These are phyloP conservation scores for Hsuehochloa calcarea DNA, from an alignment of 176 grass and related monocot species.

Conservation along the genomic window DNA sequence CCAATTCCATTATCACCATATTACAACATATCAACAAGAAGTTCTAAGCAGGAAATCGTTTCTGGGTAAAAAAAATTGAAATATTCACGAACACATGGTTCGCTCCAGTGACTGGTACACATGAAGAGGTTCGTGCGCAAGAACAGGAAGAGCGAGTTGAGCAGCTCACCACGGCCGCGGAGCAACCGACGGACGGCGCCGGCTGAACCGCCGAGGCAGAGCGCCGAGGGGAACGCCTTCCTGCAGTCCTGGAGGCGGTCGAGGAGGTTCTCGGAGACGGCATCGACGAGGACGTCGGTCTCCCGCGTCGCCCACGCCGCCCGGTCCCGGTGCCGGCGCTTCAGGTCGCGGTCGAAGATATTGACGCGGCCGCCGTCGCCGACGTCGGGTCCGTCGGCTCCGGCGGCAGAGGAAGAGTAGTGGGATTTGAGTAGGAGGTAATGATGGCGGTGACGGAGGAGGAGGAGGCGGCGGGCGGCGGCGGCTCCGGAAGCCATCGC, in stretches of 20 bases:
- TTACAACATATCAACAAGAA: constrained; percentile 19
- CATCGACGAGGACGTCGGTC: constrained; percentile 45
- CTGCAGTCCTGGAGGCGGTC: constrained; percentile 91
- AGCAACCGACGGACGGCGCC: constrained; percentile 66
- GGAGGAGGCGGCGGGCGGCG: constrained; percentile 3
- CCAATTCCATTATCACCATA: neutral
- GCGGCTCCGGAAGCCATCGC: constrained; percentile 26
- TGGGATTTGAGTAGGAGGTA: constrained; percentile 4
- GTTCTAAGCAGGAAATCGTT: neutral
- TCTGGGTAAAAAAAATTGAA: neutral
- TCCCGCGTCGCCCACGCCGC: constrained; percentile 78
- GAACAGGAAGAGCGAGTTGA: neutral
- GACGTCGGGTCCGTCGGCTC: neutral
- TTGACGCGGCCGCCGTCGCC: constrained; percentile 41
- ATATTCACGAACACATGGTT: neutral
- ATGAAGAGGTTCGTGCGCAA: neutral
- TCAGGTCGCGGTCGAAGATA: constrained; percentile 94
- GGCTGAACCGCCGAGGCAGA: constrained; percentile 76
- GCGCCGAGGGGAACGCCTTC: constrained; percentile 69
- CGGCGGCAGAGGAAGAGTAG: constrained; percentile 14
- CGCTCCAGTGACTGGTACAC: neutral
- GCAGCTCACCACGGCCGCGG: constrained; percentile 63
- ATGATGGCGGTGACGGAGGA: neutral
- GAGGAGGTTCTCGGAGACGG: constrained; percentile 74
- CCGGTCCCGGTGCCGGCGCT: constrained; percentile 76